Base-by-base conservation (phyloP, 805 yeast genomes). In the Candida suzukii region DNA sequence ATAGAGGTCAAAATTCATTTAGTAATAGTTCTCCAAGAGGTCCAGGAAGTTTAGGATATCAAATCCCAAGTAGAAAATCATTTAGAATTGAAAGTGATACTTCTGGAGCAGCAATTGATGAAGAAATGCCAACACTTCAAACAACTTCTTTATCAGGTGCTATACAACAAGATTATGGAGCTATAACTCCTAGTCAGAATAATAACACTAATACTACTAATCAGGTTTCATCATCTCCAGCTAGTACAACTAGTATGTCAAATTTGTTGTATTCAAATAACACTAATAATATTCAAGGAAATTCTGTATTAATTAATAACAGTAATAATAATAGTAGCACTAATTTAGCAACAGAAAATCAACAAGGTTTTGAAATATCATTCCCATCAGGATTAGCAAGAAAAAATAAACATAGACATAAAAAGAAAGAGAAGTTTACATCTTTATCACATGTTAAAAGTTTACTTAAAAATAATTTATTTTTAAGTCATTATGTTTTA, bases 401-500 rank as follows among this genome's bases (percentile, higher is more conserved):
- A 13, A 8, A 28, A 43, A 24, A 38, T 42, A 48, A 41, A 46
- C 30, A 40, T 31, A 24, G 40, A 29, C 36, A 12, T 13, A 25
- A 33, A n/a, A 41, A 41, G 14, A 37, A 39, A 8, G 42, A 52
- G 31, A 41, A 41, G 3, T 32, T 48, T 12, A 31, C 58, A 2
- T 43, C 57, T 3, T 40, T 36, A 30, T 47, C 49, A 1, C 66
- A 61, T 39, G 44, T 61, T 14, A 26, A 40, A 12, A 43, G 46
- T 12, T 43, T 63, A 16, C 29, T 68, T 3, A 55, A 49, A 3
- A 55, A 56, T 29, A 58, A 58, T 17, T 50, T 61, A 2, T 83
- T 78, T 43, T 46, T 79, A 17, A 60, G 70, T 9, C 81, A 77
- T 47, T 80, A 68, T 48, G 35, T 76, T 7, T 66, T 78, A n/a